These are phyloP conservation scores for Candida schatavii DNA, from an alignment of 805 yeast genomes.

Conservation along the genomic window DNA sequence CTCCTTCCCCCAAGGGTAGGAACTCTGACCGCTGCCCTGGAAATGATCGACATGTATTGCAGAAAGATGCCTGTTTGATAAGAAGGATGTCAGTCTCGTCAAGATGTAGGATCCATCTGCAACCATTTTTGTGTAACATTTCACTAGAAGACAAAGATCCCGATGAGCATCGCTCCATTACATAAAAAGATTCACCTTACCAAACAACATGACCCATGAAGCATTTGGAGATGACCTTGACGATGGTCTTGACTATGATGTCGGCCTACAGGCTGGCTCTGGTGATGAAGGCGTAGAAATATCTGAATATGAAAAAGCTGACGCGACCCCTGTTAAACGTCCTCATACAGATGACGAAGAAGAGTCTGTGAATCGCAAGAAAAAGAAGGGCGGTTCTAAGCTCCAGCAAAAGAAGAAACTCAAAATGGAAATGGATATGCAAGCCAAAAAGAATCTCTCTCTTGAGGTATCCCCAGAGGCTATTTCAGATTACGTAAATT, in stretches of 20 bases:
- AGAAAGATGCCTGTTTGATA: too few species aligned
- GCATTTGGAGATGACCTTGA: slow-evolving; percentile 68
- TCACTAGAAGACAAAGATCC: not conserved
- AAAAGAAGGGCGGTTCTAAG: slow-evolving; percentile 36
- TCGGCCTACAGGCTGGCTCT: slow-evolving; percentile 37
- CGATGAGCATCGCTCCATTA: slow-evolving; percentile 2
- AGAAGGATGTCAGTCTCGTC: too few species aligned
- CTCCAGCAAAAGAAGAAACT: slow-evolving; percentile 62
- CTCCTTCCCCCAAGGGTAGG: slow-evolving; percentile 6
- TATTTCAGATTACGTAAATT: slow-evolving; percentile 67
- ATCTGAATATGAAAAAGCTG: slow-evolving; percentile 18
- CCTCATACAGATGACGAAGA: slow-evolving; percentile 19
- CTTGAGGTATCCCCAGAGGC: slow-evolving; percentile 48
- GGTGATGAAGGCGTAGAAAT: slow-evolving; percentile 28
- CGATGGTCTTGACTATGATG: slow-evolving; percentile 68
- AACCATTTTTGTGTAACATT: slow-evolving; percentile 3
- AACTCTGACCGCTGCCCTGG: too few species aligned
- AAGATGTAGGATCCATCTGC: too few species aligned
- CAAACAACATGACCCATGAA: slow-evolving; percentile 1
- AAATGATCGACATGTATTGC: too few species aligned
- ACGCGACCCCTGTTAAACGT: slow-evolving; percentile 7
- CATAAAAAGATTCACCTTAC: not conserved
- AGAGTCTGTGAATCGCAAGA: slow-evolving; percentile 12
- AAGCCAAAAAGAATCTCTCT: slow-evolving; percentile 56
- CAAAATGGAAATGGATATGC: slow-evolving; percentile 63